Base-by-base conservation (phyloP, 257 asterid genomes). In the Osmanthus fragrans region DNA sequence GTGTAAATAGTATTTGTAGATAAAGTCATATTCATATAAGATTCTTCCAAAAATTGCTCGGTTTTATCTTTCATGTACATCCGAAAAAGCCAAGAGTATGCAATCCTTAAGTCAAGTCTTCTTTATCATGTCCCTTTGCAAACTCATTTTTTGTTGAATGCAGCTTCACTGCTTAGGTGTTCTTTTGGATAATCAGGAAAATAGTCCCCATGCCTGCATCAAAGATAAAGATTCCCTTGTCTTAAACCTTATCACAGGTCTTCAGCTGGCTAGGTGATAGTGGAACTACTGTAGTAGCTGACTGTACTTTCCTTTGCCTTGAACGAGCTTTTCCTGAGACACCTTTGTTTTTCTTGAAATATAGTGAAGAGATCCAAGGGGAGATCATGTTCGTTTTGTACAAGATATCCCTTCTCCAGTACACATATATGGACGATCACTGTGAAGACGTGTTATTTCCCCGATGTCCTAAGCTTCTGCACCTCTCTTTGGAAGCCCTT, bases 131-230 rank as follows among this genome's bases (percentile, higher is more conserved):
- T 37, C 45, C 79, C 23, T 70, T 71, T 21, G 37, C 42, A 32
- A 70, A 76, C 51, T 81, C 39, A 58, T 73, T 73, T 73, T 71
- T 45, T 66, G 74, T 51, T 47, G 32, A 63, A 15, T 85, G 92
- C 92, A 93, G 98, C 93, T 95, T 78, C 98, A 95, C 80, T 93
- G 97, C 92, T 85, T 95, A 60, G 98, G 99, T 45, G 87, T 85
- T 80, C 93, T 95, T 78, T 85, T 95, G 90, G 89, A 92, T 78
- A 76, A 78, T 83, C 89, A 84, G 78, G 90, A 88, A 82, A 78
- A 60, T 76, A 79, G 82, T 82, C 82, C 90, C 76, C 85, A 82
- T 79, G 77, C 77, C 32, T 84, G 89, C 81, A 83, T 91, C 70
- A 89, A 80, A 87, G 88, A 86, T 84, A 89, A 85, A 70, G 86